Base-by-base conservation (phyloP, 331 rosid species). In the Malus hybrid region DNA sequence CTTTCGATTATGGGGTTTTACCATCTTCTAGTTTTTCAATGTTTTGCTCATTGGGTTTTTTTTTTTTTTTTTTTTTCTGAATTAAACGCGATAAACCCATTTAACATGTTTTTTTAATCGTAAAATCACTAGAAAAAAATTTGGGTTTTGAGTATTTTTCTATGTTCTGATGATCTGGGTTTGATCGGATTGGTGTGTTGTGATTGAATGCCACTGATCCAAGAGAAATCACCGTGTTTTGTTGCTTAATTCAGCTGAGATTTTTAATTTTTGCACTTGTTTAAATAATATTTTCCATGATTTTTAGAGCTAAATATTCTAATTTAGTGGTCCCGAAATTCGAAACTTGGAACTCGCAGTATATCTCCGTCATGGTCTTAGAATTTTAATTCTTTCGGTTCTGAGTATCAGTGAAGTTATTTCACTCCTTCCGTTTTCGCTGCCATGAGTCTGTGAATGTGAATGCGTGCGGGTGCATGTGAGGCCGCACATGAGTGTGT, bases 101-200 rank as follows among this genome's bases (percentile, higher is more conserved):
- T 42, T 70, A 13, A 70, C 50, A 57, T 54, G 77, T 18, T 66
- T 76, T 76, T 31, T 77, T 79, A 60, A 12, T 71, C 34, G 28
- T 83, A 61, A 83, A 81, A 84, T 39, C 3, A 81, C 73, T 81
- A 63, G 83, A 28, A 60, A 33, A 70, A 76, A 9, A 7, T 79
- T 56, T 24, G 65, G 67, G 74, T 39, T 32, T 24, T 71, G 56
- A 42, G 34, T 56, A 22, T 48, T 52, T 76, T 48, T 2, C 78
- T 42, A 28, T 11, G 63, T 18, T 66, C 14, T 73, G 56, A 67
- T 28, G 61, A 6, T 75, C 27, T 65, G 65, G 78, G 74, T 36
- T 80, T 80, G 78, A 84, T 85, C 87, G 39, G 83, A 80, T 76
- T 70, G 74, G 77, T 79, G 42, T 80, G 73, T 42, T 73, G 33